Percentiles rank a stretch among this genome's conserved stretches.
phyloP scores from a whole-genome alignment of 1,139 yeast species.

The Geotrichum carabidarum region DNA sequence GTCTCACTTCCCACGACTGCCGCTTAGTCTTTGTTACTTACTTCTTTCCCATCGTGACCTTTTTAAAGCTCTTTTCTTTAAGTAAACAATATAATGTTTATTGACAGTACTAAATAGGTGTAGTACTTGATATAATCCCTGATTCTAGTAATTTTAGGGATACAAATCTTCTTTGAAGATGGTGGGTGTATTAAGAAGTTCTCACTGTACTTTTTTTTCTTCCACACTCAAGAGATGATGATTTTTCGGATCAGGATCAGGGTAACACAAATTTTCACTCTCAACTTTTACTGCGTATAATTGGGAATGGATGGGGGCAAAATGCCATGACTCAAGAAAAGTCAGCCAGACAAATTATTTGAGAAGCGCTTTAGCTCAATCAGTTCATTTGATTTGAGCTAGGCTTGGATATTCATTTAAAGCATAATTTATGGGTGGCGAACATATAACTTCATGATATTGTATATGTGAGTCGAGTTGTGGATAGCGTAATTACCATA shows the following conservation, averaged over 20 bases:
- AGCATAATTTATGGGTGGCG: neutral
- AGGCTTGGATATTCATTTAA: neutral
- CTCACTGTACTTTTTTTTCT: neutral
- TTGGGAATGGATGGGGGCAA: neutral
- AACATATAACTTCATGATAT: no score
- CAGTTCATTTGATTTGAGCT: neutral
- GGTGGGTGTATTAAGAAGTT: constrained; percentile 1
- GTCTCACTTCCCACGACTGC: neutral
- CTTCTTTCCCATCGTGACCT: constrained; percentile 15
- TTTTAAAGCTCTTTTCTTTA: neutral
- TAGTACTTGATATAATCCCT: neutral
- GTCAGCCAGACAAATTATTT: neutral
- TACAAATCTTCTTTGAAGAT: neutral
- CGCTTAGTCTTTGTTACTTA: neutral
- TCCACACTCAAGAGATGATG: neutral
- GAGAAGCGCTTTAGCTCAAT: neutral
- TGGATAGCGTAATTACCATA: no score
- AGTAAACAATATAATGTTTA: neutral
- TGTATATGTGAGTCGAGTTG: no score
- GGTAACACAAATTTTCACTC: constrained; percentile 13
- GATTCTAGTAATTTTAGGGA: neutral
- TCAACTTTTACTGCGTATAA: neutral
- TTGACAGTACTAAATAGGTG: neutral
- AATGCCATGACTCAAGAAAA: neutral
- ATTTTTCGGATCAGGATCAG: constrained; percentile 9